Conservation (phyloP, 345 rosid genomes). For the Pugionium cornutum region DNA sequence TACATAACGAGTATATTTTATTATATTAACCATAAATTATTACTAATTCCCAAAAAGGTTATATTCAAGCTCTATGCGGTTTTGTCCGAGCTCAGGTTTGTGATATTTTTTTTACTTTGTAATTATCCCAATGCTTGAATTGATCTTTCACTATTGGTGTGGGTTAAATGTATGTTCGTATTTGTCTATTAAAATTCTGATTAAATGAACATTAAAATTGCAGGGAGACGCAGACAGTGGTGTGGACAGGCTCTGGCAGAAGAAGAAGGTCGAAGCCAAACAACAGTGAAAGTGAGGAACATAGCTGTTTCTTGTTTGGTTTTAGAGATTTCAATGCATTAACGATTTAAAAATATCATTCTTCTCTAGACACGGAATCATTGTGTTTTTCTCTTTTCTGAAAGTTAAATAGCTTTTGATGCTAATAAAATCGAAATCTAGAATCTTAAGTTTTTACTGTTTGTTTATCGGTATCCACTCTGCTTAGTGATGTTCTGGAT, state of each 20-base stretch:
- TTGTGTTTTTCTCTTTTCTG: neutral
- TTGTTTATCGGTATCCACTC: no score
- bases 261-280: slow-evolving; percentile 42
- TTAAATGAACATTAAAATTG: neutral
- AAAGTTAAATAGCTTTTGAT: slow-evolving; percentile 6
- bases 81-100: slow-evolving; percentile 70
- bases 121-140: neutral
- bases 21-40: no score
- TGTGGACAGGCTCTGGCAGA: slow-evolving; percentile 65
- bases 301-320: slow-evolving; percentile 2
- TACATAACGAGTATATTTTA: no score
- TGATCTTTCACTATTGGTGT: neutral
- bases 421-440: neutral
- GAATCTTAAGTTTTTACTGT: no score
- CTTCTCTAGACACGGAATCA: neutral
- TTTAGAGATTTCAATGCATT: neutral
- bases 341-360: no score
- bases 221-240: slow-evolving; percentile 79
- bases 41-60: no score
- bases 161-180: neutral
- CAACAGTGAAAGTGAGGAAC: slow-evolving; percentile 17
- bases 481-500: no score
- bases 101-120: neutral
- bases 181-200: neutral
- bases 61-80: slow-evolving; percentile 76